Evolutionary conservation across 257 asterid genomes (phyloP).

Genomic region (Petrea volubilis): DNA sequence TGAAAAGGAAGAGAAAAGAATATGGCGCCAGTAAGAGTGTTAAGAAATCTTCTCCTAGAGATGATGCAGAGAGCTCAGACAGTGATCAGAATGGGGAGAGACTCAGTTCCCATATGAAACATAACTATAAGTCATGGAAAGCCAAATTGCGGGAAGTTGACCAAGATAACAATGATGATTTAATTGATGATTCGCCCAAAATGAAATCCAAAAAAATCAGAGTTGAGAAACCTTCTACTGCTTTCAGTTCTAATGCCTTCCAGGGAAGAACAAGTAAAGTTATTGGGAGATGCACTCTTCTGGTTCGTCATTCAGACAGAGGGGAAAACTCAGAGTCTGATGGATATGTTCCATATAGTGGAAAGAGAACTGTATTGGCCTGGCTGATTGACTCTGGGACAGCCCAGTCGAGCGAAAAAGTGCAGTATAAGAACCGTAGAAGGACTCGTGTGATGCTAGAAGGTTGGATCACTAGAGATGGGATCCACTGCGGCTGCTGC

Average conservation of each 20-base stretch:
- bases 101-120: slow-evolving; percentile 42
- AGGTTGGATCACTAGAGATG: slow-evolving; percentile 94
- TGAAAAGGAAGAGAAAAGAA: slow-evolving; percentile 72
- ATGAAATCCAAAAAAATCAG: slow-evolving; percentile 39
- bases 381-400: slow-evolving; percentile 87
- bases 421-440: slow-evolving; percentile 85
- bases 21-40: slow-evolving; percentile 38
- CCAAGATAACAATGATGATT: slow-evolving; percentile 36
- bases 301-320: slow-evolving; percentile 60
- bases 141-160: slow-evolving; percentile 34
- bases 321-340: slow-evolving; percentile 58
- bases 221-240: slow-evolving; percentile 34
- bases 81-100: slow-evolving; percentile 58
- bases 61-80: slow-evolving; percentile 47
- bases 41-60: slow-evolving; percentile 37
- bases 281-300: slow-evolving; percentile 85
- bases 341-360: slow-evolving; percentile 76
- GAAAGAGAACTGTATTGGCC: slow-evolving; percentile 79
- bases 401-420: slow-evolving; percentile 71
- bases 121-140: slow-evolving; percentile 38
- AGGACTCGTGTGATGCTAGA: slow-evolving; percentile 69
- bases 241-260: slow-evolving; percentile 35
- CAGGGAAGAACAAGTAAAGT: slow-evolving; percentile 71
- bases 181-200: slow-evolving; percentile 41
- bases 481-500: slow-evolving; percentile 94